Percentiles rank a stretch among this genome's conserved stretches.
These are phyloP conservation scores for Lachancea fermentati DNA, from an alignment of 805 yeast species.

Conservation along the genomic window DNA sequence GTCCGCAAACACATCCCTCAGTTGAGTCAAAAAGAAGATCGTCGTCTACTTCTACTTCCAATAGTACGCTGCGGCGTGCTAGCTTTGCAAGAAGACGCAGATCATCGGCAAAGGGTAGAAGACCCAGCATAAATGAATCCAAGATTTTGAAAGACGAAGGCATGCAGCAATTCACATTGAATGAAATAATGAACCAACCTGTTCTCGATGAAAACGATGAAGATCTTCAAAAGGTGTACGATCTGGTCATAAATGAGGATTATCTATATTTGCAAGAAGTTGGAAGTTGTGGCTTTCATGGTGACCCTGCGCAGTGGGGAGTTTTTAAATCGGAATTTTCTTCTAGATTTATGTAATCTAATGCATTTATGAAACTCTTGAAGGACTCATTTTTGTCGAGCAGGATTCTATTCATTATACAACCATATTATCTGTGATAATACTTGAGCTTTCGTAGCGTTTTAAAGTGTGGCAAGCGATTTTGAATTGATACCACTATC, in stretches of 20 bases:
- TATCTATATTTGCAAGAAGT: constrained; percentile 18
- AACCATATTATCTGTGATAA: too few relatives aligned
- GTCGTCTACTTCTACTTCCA: constrained; percentile 4
- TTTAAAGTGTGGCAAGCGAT: too few relatives aligned
- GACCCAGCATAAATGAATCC: constrained; percentile 29
- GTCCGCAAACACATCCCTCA: constrained; percentile 2
- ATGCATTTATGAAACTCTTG: not conserved
- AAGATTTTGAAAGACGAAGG: constrained; percentile 32
- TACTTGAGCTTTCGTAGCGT: too few relatives aligned
- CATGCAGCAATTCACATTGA: constrained; percentile 28
- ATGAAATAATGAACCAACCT: constrained; percentile 29
- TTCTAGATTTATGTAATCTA: not conserved
- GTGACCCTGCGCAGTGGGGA: constrained; percentile 7
- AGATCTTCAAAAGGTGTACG: constrained; percentile 8
- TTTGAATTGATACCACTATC: too few relatives aligned
- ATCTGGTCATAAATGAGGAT: constrained; percentile 28
- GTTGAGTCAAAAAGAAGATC: constrained; percentile 2
- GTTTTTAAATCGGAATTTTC: constrained; percentile 1
- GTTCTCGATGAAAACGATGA: constrained; percentile 19
- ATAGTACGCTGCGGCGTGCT: constrained; percentile 12
- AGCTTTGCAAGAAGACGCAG: constrained; percentile 21
- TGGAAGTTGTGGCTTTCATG: constrained; percentile 24
- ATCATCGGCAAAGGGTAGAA: constrained; percentile 24
- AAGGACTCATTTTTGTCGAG: too few relatives aligned
- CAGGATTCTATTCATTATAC: too few relatives aligned